Percentiles rank a stretch among this genome's conserved stretches.
These are phyloP conservation scores for Paxillus rubicundulus DNA, from an alignment of 768 basidiomycete species.

Conservation along the genomic window DNA sequence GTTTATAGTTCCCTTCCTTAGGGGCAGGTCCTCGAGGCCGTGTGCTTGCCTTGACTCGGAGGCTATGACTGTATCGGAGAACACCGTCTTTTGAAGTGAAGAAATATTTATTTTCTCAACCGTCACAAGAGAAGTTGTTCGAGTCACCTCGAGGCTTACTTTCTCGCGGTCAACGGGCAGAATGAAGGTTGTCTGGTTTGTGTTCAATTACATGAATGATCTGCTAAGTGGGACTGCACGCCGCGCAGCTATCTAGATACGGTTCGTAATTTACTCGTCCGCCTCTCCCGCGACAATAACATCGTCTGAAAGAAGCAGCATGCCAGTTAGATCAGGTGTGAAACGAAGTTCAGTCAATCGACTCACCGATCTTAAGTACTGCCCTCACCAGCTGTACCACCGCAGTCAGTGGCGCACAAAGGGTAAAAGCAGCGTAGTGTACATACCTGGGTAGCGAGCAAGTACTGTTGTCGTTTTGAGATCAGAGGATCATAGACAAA, in stretches of 20 bases:
- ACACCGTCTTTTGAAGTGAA: too few relatives aligned
- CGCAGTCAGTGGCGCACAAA: neutral
- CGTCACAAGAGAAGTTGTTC: neutral
- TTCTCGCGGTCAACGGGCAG: too few relatives aligned
- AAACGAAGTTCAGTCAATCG: neutral
- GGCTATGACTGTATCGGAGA: neutral
- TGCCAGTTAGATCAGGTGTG: constrained; percentile 1
- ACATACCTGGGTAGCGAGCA: constrained; percentile 90
- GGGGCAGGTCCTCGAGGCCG: neutral
- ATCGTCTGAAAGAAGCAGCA: constrained; percentile 52
- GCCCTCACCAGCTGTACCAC: constrained; percentile 68
- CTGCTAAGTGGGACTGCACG: constrained; percentile 16
- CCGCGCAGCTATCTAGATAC: constrained; percentile 13
- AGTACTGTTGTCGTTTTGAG: constrained; percentile 94
- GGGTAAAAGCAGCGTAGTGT: neutral
- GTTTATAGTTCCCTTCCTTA: neutral
- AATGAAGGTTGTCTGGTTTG: neutral
- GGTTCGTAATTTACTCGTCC: constrained; percentile 50
- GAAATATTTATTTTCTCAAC: too few relatives aligned
- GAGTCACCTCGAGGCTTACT: neutral
- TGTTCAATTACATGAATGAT: constrained; percentile 25
- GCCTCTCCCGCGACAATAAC: constrained; percentile 72
- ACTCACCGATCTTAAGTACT: constrained; percentile 82
- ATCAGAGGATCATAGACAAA: constrained; percentile 97
- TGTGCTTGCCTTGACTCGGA: neutral